phyloP scores from a whole-genome alignment of 306 rosid species.

The Gastrolobium villosum region DNA sequence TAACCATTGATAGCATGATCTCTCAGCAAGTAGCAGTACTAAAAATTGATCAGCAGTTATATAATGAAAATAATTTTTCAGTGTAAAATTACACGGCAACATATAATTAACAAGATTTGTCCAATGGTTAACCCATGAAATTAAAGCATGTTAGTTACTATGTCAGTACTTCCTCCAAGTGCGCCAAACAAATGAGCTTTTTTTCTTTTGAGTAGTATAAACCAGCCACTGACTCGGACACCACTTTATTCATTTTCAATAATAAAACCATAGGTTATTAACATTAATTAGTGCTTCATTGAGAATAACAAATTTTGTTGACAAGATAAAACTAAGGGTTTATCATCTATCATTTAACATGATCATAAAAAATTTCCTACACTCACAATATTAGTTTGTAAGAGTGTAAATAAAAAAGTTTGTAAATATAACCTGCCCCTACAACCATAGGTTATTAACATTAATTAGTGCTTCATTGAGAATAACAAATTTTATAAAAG shows the following conservation, averaged over 20 bases:
- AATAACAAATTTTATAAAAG: constrained; percentile 39
- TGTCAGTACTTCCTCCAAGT: constrained; percentile 39
- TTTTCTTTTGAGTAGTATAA: constrained; percentile 43
- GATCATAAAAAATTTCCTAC: too few relatives aligned
- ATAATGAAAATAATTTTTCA: background rate
- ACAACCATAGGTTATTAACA: constrained; percentile 49
- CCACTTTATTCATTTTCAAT: constrained; percentile 57
- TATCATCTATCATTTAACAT: too few relatives aligned
- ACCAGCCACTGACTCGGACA: constrained; percentile 47
- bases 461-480: constrained; percentile 53
- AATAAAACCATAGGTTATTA: constrained; percentile 48
- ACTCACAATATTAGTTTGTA: too few relatives aligned
- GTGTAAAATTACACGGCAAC: constrained; percentile 19
- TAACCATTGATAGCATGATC: constrained; percentile 27
- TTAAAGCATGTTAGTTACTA: constrained; percentile 13
- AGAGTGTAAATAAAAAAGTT: too few relatives aligned
- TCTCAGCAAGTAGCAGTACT: background rate
- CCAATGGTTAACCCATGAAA: constrained; percentile 30
- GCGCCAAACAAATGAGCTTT: constrained; percentile 40
- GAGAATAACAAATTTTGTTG: constrained; percentile 48
- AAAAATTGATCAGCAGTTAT: background rate
- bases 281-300: constrained; percentile 48
- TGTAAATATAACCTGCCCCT: too few relatives aligned
- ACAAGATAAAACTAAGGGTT: constrained; percentile 13
- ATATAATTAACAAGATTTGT: background rate